Evolutionary conservation across 208 protist genomes (phyloP), one percentile per base, ranked within the genome.

Genomic region (Trypanosoma melophagium): DNA sequence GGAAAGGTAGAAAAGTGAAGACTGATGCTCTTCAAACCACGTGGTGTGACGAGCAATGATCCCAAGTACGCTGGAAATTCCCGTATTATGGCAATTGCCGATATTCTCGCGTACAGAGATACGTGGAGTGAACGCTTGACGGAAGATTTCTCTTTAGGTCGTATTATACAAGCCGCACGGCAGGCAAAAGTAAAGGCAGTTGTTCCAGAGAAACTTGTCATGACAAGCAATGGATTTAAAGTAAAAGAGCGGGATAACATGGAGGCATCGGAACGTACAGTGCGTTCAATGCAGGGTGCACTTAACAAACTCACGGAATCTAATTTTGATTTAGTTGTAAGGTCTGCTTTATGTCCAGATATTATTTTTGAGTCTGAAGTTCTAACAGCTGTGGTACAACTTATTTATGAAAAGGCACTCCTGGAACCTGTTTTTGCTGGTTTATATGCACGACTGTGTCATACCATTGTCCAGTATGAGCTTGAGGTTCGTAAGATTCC

Each of bases 261-360:
- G 77, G 81, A 89, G 53, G 71, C 78, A 40, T 78, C 80, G 16
- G 91, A 94, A 73, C 66, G 74, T 13, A 81, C 83, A 56, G 72
- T 96, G 28, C 84, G 91, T 10, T 75, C 69, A 10, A 79, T 96
- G 50, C 91, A 96, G 74, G 75, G 79, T 45, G 75, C 83, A 16
- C 76, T 96, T 57, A 96, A 96, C 75, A 96, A 96, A 68, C 79
- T 96, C 47, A 94, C 91, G 0, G 77, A 92, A 53, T 72, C 87
- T 59, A 96, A 96, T 69, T 96, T 91, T 66, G 80, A 92, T 58
- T 65, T 81, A 2, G 63, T 96, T 45, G 71, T 78, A 25, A 71
- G 84, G 17, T 75, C 90, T 25, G 81, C 89, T 41, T 72, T 92
- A 19, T 76, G 72, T 19, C 78, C 71, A 0, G 84, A 96, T 1